Base-by-base conservation (phyloP, 1,139 yeast genomes). In the Eremothecium gossypii region DNA sequence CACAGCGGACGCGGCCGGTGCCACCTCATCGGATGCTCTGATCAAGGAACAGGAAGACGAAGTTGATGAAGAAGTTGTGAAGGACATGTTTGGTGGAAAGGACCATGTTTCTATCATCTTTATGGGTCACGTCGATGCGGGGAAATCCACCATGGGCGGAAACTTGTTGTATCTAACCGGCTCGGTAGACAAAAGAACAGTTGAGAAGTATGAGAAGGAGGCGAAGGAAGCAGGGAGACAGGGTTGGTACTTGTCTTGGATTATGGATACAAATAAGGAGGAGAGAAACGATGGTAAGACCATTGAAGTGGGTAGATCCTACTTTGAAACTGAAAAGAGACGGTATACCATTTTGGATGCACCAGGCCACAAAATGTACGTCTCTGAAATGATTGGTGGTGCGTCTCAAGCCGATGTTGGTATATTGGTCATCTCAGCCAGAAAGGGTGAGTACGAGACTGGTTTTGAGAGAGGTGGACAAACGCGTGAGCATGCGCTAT, bases 61-160 rank as follows among this genome's bases (percentile, higher is more conserved):
- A 59, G 75, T 91, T 49, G 98, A 91, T 61, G 83, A 84, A 60
- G 95, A 83, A 55, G 77, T 87, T 48, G 85, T 91, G 51, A 80
- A 76, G 44, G 98, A 91, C 57, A 69, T 93, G 82, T 93, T 86
- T 61, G 97, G 96, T 47, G 95, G 94, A 58, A 93, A 93, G 67
- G 97, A 89, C 63, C 98, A 93, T 67, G 77, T 91, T 60, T 87
- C 96, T 30, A 83, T 91, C 57, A 87, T 91, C 58, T 91, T 91
- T 67, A 93, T 91, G 97, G 99, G 99, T 54, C 99, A 91, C 64
- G 99, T 91, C 55, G 99, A 91, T 74, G 98, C 98, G 34, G 99
- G 99, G 63, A 91, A 91, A 68, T 86, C 96, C 43, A 91, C 99
- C 49, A 87, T 93, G 96, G 98, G 98, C 63, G 99, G 99, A 68